Evolutionary conservation across 176 grass and related monocot species (phyloP).

Genomic region (Hordeum marinum): DNA sequence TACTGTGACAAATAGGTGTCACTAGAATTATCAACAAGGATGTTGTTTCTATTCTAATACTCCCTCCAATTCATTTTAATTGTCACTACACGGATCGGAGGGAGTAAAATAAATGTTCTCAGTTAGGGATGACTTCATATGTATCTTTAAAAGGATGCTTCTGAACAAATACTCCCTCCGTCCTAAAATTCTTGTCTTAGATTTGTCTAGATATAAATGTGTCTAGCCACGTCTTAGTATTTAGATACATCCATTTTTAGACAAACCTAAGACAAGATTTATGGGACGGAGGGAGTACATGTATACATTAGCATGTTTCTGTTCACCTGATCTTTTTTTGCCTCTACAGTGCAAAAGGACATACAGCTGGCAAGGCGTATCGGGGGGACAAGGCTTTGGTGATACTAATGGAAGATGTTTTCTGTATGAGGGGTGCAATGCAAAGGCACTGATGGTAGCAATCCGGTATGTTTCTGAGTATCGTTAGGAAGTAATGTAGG

Average conservation of each 20-base stretch:
- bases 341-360: slow-evolving; percentile 66
- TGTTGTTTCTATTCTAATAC: no score
- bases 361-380: slow-evolving; percentile 80
- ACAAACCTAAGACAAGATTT: no score
- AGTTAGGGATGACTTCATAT: neutral
- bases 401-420: neutral
- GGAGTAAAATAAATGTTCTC: neutral
- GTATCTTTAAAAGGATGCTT: neutral
- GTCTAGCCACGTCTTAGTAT: no score
- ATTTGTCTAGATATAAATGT: no score
- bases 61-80: no score
- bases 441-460: neutral
- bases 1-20: neutral
- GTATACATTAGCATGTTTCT: neutral
- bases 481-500: neutral
- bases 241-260: no score
- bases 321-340: neutral
- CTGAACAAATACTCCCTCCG: neutral
- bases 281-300: no score
- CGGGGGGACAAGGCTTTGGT: slow-evolving; percentile 44
- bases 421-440: neutral
- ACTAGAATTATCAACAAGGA: neutral
- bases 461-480: neutral
- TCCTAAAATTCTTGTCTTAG: no score
- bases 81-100: no score